Base-by-base conservation (phyloP, 805 yeast genomes). In the Kluyveromyces wickerhamii region DNA sequence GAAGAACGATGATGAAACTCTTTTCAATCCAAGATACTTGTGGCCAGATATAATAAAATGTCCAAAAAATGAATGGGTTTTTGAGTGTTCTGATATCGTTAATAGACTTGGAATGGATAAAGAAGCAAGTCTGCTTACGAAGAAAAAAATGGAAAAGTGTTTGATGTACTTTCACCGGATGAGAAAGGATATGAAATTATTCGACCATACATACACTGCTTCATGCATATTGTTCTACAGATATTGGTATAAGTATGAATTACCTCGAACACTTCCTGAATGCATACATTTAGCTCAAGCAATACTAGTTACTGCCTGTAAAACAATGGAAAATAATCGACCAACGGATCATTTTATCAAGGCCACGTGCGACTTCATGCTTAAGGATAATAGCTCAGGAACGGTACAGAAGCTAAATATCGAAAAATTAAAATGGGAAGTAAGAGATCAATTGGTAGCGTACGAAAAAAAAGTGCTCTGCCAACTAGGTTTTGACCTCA, bases 371-470 rank as follows among this genome's bases (percentile, higher is more conserved):
- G 55, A 55, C 20, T 49, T 48, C 44, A 32, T 51, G 27, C 18
- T 47, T 34, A 48, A 50, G 37, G 47, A 44, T 26, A 36, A 33
- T 6, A 27, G 36, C 10, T 45, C 48, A 3, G 45, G 45, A 8
- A 35, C 38, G 31, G 48, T 45, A 33, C 44, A 42, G 16, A 42
- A 42, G 27, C 45, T 42, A 17, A 54, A 57, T 29, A 29, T 55
- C 28, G 63, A 59, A 36, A 59, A 57, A 39, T 46, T 57, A 32
- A 57, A 56, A 36, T 59, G 63, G 63, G 59, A 54, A 32, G 47
- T 55, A 4, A 52, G 59, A 35, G 63, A 59, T 39, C 50, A 52
- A 35, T 33, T 59, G 28, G 54, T 57, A 4, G 48, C 46, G 11
- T 50, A 54, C 29, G 63, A 59, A 32, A 57, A 53, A 37, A 43